Base-by-base conservation (phyloP, 371 early-diverging fungal genomes). In the Mucor sp. region DNA sequence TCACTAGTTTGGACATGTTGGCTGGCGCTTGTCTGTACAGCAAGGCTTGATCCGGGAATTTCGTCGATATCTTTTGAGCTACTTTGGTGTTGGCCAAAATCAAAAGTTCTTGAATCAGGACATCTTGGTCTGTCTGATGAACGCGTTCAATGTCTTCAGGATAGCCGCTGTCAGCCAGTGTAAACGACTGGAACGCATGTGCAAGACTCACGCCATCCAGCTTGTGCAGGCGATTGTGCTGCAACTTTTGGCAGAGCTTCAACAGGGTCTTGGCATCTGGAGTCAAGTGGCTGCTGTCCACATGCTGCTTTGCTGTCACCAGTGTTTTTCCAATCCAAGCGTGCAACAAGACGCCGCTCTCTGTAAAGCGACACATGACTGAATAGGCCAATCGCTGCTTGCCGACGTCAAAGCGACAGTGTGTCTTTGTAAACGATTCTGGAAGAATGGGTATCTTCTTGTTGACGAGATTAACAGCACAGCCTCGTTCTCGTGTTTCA, bases 371-470 rank as follows among this genome's bases (percentile, higher is more conserved):
- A 85, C 92, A 93, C 33, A 89, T 69, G 6, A 92, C 89, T n/a
- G 81, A 78, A 43, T 70, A 72, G 0, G 76, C 71, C 14, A 74
- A 53, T 23, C 89, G 78, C 35, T 90, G 88, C 6, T 90, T 86
- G 11, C 82, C 84, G 2, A 89, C 83, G 67, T 80, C 86, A n/a
- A 94, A 76, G 66, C 83, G 85, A 72, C 91, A 93, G 60, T 91
- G 82, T 12, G 92, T 83, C 61, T 91, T 87, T 50, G 91, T 87
- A 47, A 96, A 82, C 5, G 89, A 71, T 23, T 81, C 71, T 9
- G 98, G 98, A 27, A 98, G 85, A 93, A 98, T 97, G 19, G 96
- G 94, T 53, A 97, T 90, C 7, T 89, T 85, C 28, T 85, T 76
- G 37, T 92, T 88, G 6, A 88, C 88, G 32, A 98, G 73, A 65